Evolutionary conservation across 805 yeast genomes (phyloP), one percentile per base, ranked within the genome.

Genomic region (Debaryomyces prosopidis): DNA sequence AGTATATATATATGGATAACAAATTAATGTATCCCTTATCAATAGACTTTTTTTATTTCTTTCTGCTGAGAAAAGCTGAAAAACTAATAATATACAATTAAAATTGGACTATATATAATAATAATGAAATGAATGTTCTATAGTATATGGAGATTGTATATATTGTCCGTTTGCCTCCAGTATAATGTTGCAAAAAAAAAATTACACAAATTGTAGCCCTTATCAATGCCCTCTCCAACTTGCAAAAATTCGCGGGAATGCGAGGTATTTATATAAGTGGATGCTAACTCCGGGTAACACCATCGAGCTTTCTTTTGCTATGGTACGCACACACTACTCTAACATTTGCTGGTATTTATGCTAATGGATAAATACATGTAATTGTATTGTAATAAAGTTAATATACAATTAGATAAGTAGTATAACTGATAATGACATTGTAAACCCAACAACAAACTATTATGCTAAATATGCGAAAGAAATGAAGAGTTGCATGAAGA

Each of bases 1-100:
- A 9, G 9, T 31, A 36, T 39, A 41, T 44, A 43, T 38, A 12
- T 52, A 70, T 65, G 74, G 68, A 57, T 51, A 50, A 69, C 76
- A 71, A 71, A 30, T 58, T 50, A 71, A 71, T 71, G 76, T 68
- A 66, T 71, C 76, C 70, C 66, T 23, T 46, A 52, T 33, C 38
- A 18, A 28, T 20, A 16, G 26, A 23, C 9, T 23, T 23, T 7
- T 23, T 23, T 23, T 23, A 23, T 23, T 23, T 30, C 11, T 30
- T 30, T 30, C 33, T 30, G 33, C 16, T n/a, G 32, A 18, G 15
- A 34, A 34, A 17, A 34, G 37, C 37, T 19, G 16, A 34, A 11
- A 17, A 34, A 6, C 17, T 34, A 34, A 17, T 30, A 30, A 30
- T 16, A 5, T 34, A 34, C 37, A 34, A 34, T 18, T 34, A 18